phyloP scores from a whole-genome alignment of 371 early-diverging fungal species.

The Mucor lusitanicus region DNA sequence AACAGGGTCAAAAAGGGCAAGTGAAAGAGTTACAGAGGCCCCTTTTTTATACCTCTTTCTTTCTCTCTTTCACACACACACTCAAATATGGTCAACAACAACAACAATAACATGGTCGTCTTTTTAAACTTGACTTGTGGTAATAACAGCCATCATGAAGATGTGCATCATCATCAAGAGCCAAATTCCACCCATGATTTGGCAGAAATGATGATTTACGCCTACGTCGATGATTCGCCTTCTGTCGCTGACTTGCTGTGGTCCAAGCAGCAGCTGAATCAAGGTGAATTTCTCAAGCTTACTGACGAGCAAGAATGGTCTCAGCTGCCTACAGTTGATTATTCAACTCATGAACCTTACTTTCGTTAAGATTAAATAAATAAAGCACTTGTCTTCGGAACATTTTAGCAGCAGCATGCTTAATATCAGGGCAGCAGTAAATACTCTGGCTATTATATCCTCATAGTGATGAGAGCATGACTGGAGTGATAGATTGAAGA shows the following conservation, averaged over 20 bases:
- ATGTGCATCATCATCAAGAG: neutral
- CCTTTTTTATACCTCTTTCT: neutral
- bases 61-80: neutral
- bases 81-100: neutral
- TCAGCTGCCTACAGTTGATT: constrained; percentile 5
- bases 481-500: no score
- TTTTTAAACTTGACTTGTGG: constrained; percentile 14
- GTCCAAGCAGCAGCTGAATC: constrained; percentile 21
- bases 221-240: constrained; percentile 22
- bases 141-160: neutral
- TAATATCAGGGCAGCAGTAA: no score
- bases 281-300: constrained; percentile 22
- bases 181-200: constrained; percentile 24
- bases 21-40: neutral
- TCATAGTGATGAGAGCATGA: no score
- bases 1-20: neutral
- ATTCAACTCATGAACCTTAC: constrained; percentile 26
- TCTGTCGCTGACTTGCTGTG: constrained; percentile 26
- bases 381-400: neutral
- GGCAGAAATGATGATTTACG: constrained; percentile 24
- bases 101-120: neutral
- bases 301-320: constrained; percentile 18
- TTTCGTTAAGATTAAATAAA: neutral
- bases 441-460: no score
- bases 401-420: neutral